phyloP scores from a whole-genome alignment of 306 rosid genomes.

The Mimosa bimucronata region DNA sequence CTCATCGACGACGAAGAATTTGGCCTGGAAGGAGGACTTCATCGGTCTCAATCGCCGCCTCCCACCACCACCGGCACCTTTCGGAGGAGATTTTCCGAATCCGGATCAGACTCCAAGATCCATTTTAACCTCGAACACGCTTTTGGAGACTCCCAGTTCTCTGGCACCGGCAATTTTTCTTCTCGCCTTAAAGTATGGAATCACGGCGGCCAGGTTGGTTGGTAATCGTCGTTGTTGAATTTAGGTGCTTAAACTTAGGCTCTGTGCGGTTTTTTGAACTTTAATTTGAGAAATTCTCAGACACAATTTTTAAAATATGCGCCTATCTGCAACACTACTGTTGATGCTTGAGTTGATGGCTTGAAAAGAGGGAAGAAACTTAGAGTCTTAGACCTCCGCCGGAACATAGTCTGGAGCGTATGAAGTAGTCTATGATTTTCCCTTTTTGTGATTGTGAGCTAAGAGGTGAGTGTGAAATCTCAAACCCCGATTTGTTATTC shows the following conservation, averaged over 20 bases:
- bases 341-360: background rate
- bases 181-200: slow-evolving; percentile 93
- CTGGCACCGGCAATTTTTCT: slow-evolving; percentile 78
- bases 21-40: slow-evolving; percentile 79
- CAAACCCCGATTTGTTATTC: background rate
- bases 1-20: slow-evolving; percentile 90
- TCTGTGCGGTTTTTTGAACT: background rate
- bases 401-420: background rate
- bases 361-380: background rate
- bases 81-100: slow-evolving; percentile 74
- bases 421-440: background rate
- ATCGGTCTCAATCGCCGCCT: slow-evolving; percentile 44
- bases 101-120: slow-evolving; percentile 87
- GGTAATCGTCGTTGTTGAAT: background rate
- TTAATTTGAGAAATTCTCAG: slow-evolving; percentile 5
- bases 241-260: background rate
- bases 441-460: background rate
- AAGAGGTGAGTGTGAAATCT: background rate
- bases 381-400: background rate
- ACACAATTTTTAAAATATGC: no score
- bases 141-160: slow-evolving; percentile 83
- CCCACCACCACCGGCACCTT: slow-evolving; percentile 43
- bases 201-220: slow-evolving; percentile 85
- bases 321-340: background rate
- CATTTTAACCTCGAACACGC: slow-evolving; percentile 88